Conservation (phyloP, 768 basidiomycete species). For the Pisolithus tinctorius region DNA sequence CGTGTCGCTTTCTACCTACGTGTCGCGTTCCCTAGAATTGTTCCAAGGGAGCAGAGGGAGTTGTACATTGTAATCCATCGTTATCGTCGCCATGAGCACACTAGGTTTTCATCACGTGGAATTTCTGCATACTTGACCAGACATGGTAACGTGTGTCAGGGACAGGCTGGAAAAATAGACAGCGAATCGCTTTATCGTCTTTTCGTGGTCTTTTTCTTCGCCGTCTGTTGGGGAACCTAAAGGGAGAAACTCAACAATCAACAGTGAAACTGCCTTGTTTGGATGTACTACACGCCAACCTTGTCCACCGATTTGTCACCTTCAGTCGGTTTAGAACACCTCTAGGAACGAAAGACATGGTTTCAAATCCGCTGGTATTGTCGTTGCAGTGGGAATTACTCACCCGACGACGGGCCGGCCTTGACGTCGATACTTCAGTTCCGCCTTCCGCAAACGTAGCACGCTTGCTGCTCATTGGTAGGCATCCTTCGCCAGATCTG, state of each 20-base stretch:
- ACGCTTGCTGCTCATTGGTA: constrained; percentile 16
- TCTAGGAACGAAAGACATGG: constrained; percentile 11
- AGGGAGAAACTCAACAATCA: constrained; percentile 4
- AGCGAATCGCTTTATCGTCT: constrained; percentile 16
- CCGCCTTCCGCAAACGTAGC: constrained; percentile 18
- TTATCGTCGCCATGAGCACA: neutral
- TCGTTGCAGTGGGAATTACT: neutral
- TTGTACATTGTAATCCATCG: neutral
- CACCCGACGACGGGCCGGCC: constrained; percentile 24
- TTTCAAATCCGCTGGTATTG: neutral
- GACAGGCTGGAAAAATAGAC: neutral
- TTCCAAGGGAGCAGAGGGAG: too few species aligned
- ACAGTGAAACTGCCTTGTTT: neutral
- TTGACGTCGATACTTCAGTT: constrained; percentile 11
- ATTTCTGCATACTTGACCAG: neutral
- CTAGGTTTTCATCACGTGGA: neutral
- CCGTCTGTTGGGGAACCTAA: constrained; percentile 2
- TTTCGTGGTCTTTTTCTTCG: constrained; percentile 18
- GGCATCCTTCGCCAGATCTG: constrained; percentile 15
- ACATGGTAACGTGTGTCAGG: neutral
- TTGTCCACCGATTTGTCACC: constrained; percentile 14
- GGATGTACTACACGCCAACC: constrained; percentile 10
- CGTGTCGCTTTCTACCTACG: too few species aligned
- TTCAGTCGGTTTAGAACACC: constrained; percentile 14
- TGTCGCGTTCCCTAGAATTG: too few species aligned